Conservation (phyloP, 352 stramenopile species). For the Pythium diclinum region DNA sequence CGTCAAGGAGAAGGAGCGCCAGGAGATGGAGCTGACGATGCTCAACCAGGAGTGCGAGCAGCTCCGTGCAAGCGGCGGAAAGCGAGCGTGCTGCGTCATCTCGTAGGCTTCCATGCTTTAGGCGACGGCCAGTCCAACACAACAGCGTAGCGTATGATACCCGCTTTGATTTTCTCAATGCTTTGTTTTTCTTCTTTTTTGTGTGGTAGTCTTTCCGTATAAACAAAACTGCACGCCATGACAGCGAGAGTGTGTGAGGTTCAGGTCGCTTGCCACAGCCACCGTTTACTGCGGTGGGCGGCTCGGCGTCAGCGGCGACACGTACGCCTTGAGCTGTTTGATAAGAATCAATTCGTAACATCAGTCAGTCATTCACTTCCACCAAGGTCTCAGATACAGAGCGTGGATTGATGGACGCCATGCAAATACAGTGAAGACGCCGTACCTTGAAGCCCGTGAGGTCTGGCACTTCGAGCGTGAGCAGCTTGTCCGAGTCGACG, state of each 20-base stretch:
- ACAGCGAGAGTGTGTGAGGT: slow-evolving; percentile 6
- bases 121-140: neutral
- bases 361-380: no score
- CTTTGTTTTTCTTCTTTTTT: slow-evolving; percentile 9
- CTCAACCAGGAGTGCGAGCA: slow-evolving; percentile 77
- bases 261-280: neutral
- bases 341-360: no score
- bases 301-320: slow-evolving; percentile 71
- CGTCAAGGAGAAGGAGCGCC: slow-evolving; percentile 76
- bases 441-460: slow-evolving; percentile 90
- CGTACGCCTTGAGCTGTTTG: slow-evolving; percentile 76
- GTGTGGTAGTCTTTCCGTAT: neutral
- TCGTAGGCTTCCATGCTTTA: slow-evolving; percentile 34
- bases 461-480: slow-evolving; percentile 92
- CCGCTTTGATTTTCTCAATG: slow-evolving; percentile 7
- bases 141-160: neutral
- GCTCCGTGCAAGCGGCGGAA: slow-evolving; percentile 42
- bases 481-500: slow-evolving; percentile 88
- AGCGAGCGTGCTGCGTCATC: slow-evolving; percentile 62
- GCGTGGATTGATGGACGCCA: no score
- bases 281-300: slow-evolving; percentile 37
- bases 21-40: slow-evolving; percentile 77
- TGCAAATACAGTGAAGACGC: no score
- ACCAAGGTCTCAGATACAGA: neutral
- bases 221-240: slow-evolving; percentile 19